A percentile compares a stretch with the other conserved stretches of the same genome.
Conservation (phyloP, 208 protist species). For the Leishmania gerbilli region DNA sequence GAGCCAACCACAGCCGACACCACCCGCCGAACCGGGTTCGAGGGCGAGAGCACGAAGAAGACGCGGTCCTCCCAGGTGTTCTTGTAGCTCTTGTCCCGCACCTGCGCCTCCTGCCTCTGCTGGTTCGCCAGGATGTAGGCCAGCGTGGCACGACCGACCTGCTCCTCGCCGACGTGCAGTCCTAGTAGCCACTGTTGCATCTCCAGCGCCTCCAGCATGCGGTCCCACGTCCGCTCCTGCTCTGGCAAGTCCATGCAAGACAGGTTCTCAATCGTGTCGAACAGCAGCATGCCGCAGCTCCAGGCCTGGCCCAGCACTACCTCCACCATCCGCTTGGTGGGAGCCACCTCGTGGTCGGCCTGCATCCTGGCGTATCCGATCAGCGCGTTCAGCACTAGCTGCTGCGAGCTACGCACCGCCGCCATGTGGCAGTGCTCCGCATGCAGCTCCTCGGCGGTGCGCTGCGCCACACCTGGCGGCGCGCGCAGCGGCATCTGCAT, state of each 20-base stretch:
- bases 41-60: slow-evolving; percentile 67
- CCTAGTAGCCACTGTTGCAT: slow-evolving; percentile 87
- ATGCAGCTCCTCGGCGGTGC: slow-evolving; percentile 78
- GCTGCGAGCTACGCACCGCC: slow-evolving; percentile 77
- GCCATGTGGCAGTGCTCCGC: slow-evolving; percentile 89
- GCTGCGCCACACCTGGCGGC: slow-evolving; percentile 63
- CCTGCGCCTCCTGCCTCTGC: slow-evolving; percentile 55
- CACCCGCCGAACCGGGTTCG: slow-evolving; percentile 54
- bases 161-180: slow-evolving; percentile 91
- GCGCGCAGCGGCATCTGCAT: slow-evolving; percentile 85
- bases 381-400: slow-evolving; percentile 83
- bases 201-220: slow-evolving; percentile 73
- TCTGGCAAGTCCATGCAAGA: slow-evolving; percentile 71
- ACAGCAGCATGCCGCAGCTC: slow-evolving; percentile 90
- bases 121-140: slow-evolving; percentile 86
- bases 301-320: slow-evolving; percentile 87
- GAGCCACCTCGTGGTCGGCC: slow-evolving; percentile 56
- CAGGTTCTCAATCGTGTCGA: slow-evolving; percentile 85
- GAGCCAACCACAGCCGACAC: slow-evolving; percentile 56
- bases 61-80: slow-evolving; percentile 71
- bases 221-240: slow-evolving; percentile 72
- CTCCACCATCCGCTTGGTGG: slow-evolving; percentile 76
- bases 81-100: slow-evolving; percentile 37
- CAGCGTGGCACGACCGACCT: slow-evolving; percentile 87
- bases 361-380: slow-evolving; percentile 81